Base-by-base conservation (phyloP, 495 filamentous ascomycete species). In the Endocarpon pusillum region DNA sequence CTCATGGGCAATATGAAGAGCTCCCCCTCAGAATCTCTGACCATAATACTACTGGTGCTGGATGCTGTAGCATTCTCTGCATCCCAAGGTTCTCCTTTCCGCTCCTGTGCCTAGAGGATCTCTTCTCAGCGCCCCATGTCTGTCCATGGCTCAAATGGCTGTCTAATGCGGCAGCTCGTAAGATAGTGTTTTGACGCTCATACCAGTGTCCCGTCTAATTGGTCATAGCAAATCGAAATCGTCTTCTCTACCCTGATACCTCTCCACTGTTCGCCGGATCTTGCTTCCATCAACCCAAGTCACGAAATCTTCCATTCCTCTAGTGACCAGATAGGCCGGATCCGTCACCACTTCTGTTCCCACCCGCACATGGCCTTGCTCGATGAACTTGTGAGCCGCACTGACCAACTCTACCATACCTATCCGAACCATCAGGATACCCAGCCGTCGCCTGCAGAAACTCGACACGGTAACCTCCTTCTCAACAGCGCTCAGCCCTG, bases 281-380 rank as follows among this genome's bases (percentile, higher is more conserved):
- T 94, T 94, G 52, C 79, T 86, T 33, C 78, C 79, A 43, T 91
- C 82, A 19, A 87, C 81, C 89, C 89, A 97, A 3, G 89, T 96
- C 17, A 97, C 78, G 38, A 87, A 94, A 55, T 97, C 89, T 59
- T 96, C 89, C 75, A 93, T 79, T 44, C 75, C 82, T 39, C 75
- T 65, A 21, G 58, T 63, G 21, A 85, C 77, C 32, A 83, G 55
- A 44, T 71, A 82, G 0, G 77, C 77, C 7, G 86, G 73, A 54
- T 97, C 89, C 11, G 75, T 87, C 16, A 96, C 69, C 16, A 89
- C 78, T 43, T 97, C 86, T 0, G 81, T 78, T 3, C 89, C 91
- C 3, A 96, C 85, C 19, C 89, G 67, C 1, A 97, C 83, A 57
- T 97, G 91, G 2, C 89, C 89, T 44, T 94, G 86, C 55, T 96